These are phyloP conservation scores for Chalciporus pseudorubinellus DNA, from an alignment of 768 basidiomycete species.

Conservation along the genomic window DNA sequence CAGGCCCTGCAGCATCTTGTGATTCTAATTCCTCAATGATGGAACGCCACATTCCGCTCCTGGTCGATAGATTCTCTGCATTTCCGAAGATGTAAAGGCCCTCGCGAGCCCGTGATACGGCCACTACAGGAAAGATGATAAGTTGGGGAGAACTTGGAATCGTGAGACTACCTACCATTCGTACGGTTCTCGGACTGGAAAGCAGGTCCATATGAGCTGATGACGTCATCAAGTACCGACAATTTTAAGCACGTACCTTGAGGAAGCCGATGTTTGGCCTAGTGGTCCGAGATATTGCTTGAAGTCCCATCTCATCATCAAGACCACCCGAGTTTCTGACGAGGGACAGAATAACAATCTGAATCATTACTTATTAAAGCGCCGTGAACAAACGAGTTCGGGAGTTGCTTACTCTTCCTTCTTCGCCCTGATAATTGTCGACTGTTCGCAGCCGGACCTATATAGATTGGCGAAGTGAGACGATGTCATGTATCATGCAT, in stretches of 20 bases:
- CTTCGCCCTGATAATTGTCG: constrained; percentile 78
- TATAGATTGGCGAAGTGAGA: background rate
- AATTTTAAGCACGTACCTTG: constrained; percentile 43
- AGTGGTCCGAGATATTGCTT: constrained; percentile 9
- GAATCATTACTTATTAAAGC: constrained; percentile 1
- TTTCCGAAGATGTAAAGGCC: constrained; percentile 76
- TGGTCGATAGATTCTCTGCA: constrained; percentile 47
- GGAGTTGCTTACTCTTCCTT: constrained; percentile 45
- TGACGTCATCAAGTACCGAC: background rate
- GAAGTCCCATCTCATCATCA: constrained; percentile 31
- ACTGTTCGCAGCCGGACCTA: constrained; percentile 72
- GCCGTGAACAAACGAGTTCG: background rate
- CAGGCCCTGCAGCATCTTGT: constrained; percentile 45
- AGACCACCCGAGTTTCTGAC: constrained; percentile 66
- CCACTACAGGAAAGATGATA: constrained; percentile 40
- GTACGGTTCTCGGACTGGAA: constrained; percentile 53
- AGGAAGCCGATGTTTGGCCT: constrained; percentile 65
- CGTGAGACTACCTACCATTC: constrained; percentile 39
- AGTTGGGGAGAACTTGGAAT: background rate
- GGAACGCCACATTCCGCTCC: constrained; percentile 54
- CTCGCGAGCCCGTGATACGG: constrained; percentile 70
- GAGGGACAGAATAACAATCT: constrained; percentile 72
- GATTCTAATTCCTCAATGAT: constrained; percentile 57
- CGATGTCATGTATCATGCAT: background rate
- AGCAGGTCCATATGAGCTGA: background rate